These are phyloP conservation scores for Bjerkandera adusta DNA, from an alignment of 1,284 basidiomycete species.

Conservation along the genomic window DNA sequence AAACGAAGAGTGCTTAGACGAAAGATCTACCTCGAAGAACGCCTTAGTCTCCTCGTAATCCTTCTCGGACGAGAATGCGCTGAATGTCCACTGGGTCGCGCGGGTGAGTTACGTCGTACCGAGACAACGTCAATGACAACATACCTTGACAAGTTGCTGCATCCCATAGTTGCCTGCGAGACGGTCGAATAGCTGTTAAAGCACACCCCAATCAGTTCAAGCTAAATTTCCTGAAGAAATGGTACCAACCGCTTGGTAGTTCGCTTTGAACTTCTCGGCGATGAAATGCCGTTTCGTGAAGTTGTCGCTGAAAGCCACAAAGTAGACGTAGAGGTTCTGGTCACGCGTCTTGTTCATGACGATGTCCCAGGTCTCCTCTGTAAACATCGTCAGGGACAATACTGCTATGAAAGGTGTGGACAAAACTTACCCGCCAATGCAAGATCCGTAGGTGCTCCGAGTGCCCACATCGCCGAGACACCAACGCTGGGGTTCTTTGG, in stretches of 20 bases:
- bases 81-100: constrained; percentile 41
- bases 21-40: constrained; percentile 58
- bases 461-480: constrained; percentile 57
- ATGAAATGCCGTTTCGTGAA: constrained; percentile 38
- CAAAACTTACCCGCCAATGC: constrained; percentile 4
- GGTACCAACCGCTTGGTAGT: constrained; percentile 48
- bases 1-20: too few relatives aligned
- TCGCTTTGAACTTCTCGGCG: constrained; percentile 46
- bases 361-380: constrained; percentile 54
- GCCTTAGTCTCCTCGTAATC: constrained; percentile 63
- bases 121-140: background rate
- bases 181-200: constrained; percentile 5
- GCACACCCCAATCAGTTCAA: too few relatives aligned
- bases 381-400: constrained; percentile 33
- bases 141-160: constrained; percentile 47
- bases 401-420: background rate
- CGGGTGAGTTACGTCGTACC: too few relatives aligned
- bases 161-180: constrained; percentile 69
- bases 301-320: constrained; percentile 43
- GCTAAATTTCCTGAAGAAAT: background rate
- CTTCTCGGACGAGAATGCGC: constrained; percentile 56
- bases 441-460: constrained; percentile 9
- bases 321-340: constrained; percentile 63
- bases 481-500: constrained; percentile 71
- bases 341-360: constrained; percentile 55